Conservation (phyloP, 2,329 filamentous ascomycete species). For the Dothidotthia symphoricarpi region DNA sequence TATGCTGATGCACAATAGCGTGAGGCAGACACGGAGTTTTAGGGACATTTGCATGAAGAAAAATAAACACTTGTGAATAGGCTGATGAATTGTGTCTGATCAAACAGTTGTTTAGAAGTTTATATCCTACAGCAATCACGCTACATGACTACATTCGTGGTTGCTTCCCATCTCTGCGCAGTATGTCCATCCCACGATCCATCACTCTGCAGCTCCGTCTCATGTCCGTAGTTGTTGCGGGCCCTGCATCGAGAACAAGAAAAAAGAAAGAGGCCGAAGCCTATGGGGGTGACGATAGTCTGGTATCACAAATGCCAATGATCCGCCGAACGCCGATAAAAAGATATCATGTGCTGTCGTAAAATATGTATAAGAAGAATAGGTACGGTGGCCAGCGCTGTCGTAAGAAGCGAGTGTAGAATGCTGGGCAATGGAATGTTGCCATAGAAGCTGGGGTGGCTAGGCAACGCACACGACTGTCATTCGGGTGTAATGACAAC, state of each 20-base stretch:
- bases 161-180: constrained; percentile 2
- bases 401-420: no score
- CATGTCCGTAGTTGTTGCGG: background rate
- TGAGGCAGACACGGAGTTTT: no score
- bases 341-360: constrained; percentile 33
- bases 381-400: constrained; percentile 1
- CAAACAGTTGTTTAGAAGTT: no score
- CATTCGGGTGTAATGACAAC: constrained; percentile 4
- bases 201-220: no score
- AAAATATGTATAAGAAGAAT: constrained; percentile 26
- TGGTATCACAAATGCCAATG: constrained; percentile 39
- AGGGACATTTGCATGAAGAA: background rate
- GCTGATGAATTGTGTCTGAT: no score
- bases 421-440: no score
- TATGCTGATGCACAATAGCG: no score
- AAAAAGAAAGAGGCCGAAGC: constrained; percentile 24
- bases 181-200: no score
- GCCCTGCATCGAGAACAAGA: constrained; percentile 8
- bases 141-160: constrained; percentile 4
- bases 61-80: no score
- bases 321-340: constrained; percentile 28
- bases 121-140: background rate
- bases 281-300: constrained; percentile 38
- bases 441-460: constrained; percentile 6
- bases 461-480: constrained; percentile 11